Evolutionary conservation across 2,329 filamentous ascomycete species (phyloP).

Genomic region (Venturia asperata): DNA sequence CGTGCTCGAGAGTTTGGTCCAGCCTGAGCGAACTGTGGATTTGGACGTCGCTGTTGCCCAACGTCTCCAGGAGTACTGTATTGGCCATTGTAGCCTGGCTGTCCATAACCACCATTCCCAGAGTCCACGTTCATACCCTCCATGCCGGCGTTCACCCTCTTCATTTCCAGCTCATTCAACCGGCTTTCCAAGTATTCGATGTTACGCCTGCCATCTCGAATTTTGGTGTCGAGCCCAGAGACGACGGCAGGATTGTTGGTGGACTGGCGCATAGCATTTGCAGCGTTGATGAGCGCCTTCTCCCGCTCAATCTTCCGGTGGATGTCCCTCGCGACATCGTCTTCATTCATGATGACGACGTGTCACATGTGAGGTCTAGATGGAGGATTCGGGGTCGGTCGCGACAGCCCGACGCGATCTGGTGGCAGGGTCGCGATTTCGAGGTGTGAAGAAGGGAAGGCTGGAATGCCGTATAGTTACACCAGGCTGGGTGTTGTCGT

Average conservation of each 20-base stretch:
- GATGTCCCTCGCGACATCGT: conserved; percentile 68
- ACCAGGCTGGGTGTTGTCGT: not conserved
- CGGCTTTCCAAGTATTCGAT: conserved; percentile 94
- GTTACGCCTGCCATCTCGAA: conserved; percentile 87
- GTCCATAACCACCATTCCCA: conserved; percentile 33
- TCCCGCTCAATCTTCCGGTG: conserved; percentile 97
- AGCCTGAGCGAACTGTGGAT: conserved; percentile 69
- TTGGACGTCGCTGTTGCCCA: conserved; percentile 57
- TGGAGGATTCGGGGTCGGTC: not conserved
- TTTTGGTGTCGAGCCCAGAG: conserved; percentile 84
- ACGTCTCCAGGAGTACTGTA: conserved; percentile 46
- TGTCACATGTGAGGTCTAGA: conserved; percentile 14
- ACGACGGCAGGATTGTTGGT: conserved; percentile 90
- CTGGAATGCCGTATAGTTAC: not conserved
- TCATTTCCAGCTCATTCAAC: conserved; percentile 79
- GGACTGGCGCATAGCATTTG: conserved; percentile 89
- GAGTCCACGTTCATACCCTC: conserved; percentile 58
- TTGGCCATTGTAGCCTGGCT: conserved; percentile 44
- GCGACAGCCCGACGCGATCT: not conserved
- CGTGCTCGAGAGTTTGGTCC: conserved; percentile 61
- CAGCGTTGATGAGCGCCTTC: conserved; percentile 88
- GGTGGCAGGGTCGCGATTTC: not conserved
- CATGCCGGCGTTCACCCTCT: conserved; percentile 62
- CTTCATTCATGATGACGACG: conserved; percentile 35
- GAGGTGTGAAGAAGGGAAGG: not conserved